A percentile compares a stretch with the other conserved stretches of the same genome.
Conservation (phyloP, 192 early-diverging fungal genomes). For the Coemansia sp. region DNA sequence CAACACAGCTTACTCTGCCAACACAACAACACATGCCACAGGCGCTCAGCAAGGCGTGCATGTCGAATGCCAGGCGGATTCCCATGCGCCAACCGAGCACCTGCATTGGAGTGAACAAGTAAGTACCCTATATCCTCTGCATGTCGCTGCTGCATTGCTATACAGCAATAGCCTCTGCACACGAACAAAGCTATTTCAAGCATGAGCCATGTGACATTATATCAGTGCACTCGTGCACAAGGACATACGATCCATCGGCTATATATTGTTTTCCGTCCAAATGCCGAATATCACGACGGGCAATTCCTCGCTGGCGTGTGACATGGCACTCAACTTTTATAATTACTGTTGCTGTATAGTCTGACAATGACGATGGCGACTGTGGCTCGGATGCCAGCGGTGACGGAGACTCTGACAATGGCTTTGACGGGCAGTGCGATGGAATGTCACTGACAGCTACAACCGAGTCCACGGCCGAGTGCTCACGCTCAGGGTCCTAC, state of each 20-base stretch:
- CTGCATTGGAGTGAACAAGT: slow-evolving; percentile 5
- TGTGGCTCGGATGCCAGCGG: slow-evolving; percentile 24
- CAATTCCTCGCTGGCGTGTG: not conserved
- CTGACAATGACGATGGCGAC: slow-evolving; percentile 1
- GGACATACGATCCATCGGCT: not conserved
- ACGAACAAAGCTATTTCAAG: not conserved
- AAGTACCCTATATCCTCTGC: slow-evolving; percentile 9
- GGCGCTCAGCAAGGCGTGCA: not conserved
- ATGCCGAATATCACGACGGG: not conserved
- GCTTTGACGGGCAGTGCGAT: slow-evolving; percentile 41
- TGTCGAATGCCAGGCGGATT: not conserved
- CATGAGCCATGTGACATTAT: not conserved
- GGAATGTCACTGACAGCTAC: slow-evolving; percentile 17
- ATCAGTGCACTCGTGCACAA: not conserved
- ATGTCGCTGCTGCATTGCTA: slow-evolving; percentile 8
- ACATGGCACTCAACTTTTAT: not conserved
- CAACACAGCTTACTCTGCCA: not conserved
- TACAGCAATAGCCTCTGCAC: not conserved
- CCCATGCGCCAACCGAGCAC: slow-evolving; percentile 2
- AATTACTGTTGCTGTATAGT: not conserved
- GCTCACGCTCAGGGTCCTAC: slow-evolving; percentile 42
- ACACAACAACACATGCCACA: not conserved
- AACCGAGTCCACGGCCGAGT: slow-evolving; percentile 33
- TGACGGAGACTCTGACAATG: slow-evolving; percentile 27
- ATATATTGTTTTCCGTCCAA: not conserved